Conservation (phyloP, 2,329 filamentous ascomycete species). For the Alternaria triticina region DNA sequence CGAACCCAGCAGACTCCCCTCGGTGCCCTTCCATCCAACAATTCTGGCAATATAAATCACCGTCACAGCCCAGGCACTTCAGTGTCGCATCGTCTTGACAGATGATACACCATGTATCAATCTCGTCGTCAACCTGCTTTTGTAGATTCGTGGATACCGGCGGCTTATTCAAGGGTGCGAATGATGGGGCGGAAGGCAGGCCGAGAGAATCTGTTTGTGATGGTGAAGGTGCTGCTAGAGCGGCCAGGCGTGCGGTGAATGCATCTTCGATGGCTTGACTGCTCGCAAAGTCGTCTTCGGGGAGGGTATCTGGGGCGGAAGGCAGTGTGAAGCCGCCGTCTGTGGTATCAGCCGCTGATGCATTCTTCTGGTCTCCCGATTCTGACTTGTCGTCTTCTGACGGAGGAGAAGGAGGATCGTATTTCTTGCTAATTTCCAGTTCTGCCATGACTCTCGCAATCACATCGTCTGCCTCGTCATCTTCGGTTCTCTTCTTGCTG, state of each 20-base stretch:
- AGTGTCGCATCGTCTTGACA: constrained; percentile 80
- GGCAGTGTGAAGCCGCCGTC: constrained; percentile 46
- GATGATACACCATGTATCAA: constrained; percentile 80
- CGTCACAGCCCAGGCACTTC: constrained; percentile 73
- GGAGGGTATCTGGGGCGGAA: constrained; percentile 50
- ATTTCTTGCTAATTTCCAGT: constrained; percentile 52
- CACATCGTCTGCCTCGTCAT: constrained; percentile 54
- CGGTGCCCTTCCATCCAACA: constrained; percentile 86
- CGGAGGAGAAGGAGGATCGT: constrained; percentile 35
- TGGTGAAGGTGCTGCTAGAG: constrained; percentile 51
- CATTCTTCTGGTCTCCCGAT: constrained; percentile 9
- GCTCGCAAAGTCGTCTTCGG: constrained; percentile 33
- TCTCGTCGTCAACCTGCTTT: constrained; percentile 70
- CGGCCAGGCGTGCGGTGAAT: constrained; percentile 54
- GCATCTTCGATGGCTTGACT: constrained; percentile 51
- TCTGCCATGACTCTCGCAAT: constrained; percentile 56
- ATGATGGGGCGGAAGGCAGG: constrained; percentile 56
- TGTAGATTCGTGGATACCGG: constrained; percentile 43
- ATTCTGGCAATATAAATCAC: constrained; percentile 73
- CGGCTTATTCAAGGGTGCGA: constrained; percentile 48
- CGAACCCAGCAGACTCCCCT: constrained; percentile 70
- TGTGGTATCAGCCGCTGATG: constrained; percentile 8
- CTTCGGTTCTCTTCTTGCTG: constrained; percentile 37
- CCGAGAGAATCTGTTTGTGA: constrained; percentile 35
- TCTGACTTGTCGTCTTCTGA: constrained; percentile 21